phyloP scores from a whole-genome alignment of 768 basidiomycete species.

The Mycena vitilis region DNA sequence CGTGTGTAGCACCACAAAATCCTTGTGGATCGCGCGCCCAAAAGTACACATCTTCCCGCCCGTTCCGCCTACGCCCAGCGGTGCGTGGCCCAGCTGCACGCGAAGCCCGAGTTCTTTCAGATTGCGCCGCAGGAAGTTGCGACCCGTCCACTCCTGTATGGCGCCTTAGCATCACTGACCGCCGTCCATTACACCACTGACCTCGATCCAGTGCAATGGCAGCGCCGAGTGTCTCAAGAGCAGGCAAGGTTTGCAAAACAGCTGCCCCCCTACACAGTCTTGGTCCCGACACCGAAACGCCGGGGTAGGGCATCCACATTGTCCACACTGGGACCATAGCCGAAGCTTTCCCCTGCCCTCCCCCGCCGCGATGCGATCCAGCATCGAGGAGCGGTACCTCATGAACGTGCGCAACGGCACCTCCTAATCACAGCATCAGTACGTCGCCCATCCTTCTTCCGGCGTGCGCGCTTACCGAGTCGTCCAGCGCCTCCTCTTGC shows the following conservation, averaged over 20 bases:
- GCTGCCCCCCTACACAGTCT: background rate
- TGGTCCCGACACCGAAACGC: background rate
- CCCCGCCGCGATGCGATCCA: no score
- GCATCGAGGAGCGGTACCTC: no score
- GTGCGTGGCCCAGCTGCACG: constrained; percentile 1
- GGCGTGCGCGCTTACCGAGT: no score
- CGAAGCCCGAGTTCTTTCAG: background rate
- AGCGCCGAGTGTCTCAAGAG: background rate
- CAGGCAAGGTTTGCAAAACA: background rate
- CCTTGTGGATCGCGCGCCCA: background rate
- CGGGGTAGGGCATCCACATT: no score
- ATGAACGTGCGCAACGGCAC: no score
- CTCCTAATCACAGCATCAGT: no score
- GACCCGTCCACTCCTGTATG: background rate
- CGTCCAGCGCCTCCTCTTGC: no score
- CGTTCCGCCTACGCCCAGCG: background rate
- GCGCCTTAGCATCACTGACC: no score
- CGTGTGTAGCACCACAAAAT: constrained; percentile 42
- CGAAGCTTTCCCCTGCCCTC: no score
- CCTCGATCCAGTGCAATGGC: constrained; percentile 9
- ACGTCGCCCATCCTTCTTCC: no score
- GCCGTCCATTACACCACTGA: background rate
- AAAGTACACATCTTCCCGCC: background rate
- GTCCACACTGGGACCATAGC: no score
- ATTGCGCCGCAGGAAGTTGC: background rate